phyloP scores from a whole-genome alignment of 2,329 filamentous ascomycete genomes.

The Aspergillus thermomutatus region DNA sequence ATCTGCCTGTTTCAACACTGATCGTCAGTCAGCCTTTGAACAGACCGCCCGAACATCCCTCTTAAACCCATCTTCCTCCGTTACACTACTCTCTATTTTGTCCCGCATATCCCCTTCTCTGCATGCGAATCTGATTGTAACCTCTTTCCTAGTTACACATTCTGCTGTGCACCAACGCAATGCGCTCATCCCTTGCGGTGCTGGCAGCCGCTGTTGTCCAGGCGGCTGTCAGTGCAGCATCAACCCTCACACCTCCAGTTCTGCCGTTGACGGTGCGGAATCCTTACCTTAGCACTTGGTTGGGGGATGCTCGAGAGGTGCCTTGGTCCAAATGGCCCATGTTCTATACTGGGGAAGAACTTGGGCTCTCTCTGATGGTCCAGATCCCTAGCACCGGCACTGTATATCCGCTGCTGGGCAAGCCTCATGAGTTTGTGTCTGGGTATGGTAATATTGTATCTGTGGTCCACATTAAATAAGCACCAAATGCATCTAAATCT shows the following conservation, averaged over 20 bases:
- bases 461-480: background rate
- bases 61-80: background rate
- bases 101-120: background rate
- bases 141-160: conserved; percentile 4
- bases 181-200: conserved; percentile 31
- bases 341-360: conserved; percentile 71
- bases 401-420: conserved; percentile 63
- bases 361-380: conserved; percentile 63
- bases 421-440: conserved; percentile 61
- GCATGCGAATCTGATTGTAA: background rate
- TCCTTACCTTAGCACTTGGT: conserved; percentile 76
- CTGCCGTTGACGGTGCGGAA: conserved; percentile 72
- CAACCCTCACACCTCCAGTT: conserved; percentile 59
- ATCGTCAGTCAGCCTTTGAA: background rate
- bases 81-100: background rate
- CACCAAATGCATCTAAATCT: background rate
- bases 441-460: conserved; percentile 30
- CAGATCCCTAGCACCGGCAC: conserved; percentile 57
- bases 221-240: conserved; percentile 45
- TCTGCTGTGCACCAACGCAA: conserved; percentile 11
- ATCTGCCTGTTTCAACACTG: background rate
- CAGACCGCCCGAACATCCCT: background rate
- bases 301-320: conserved; percentile 65
- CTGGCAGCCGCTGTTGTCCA: conserved; percentile 37
- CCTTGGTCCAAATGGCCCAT: conserved; percentile 87